phyloP scores from a whole-genome alignment of 495 filamentous ascomycete species.

The Penicillium parvum region DNA sequence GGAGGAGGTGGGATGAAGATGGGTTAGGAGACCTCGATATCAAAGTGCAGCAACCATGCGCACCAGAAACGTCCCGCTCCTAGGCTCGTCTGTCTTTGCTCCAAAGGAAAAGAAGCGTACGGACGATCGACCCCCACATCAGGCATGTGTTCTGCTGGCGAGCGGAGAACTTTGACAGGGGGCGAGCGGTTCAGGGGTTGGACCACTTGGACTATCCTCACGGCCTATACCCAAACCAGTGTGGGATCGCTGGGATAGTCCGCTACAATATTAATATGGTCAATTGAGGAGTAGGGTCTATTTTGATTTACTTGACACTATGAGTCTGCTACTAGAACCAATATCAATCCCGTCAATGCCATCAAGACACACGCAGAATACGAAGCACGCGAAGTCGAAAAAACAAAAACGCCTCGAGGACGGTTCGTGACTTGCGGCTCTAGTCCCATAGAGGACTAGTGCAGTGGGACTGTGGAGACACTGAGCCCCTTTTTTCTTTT shows the following conservation, averaged over 20 bases:
- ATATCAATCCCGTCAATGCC: no score
- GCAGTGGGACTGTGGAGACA: constrained; percentile 2
- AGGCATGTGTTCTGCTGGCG: constrained; percentile 20
- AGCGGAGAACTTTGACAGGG: constrained; percentile 26
- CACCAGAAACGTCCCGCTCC: background rate
- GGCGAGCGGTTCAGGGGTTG: constrained; percentile 33
- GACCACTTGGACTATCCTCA: constrained; percentile 3
- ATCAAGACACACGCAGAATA: no score
- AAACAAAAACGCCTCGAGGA: constrained; percentile 7
- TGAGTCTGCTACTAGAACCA: no score
- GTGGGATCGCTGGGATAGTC: constrained; percentile 6
- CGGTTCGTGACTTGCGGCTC: constrained; percentile 18
- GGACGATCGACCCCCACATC: constrained; percentile 28
- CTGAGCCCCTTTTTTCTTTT: constrained; percentile 11
- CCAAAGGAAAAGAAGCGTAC: background rate
- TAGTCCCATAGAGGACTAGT: constrained; percentile 7
- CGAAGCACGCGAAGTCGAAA: constrained; percentile 1
- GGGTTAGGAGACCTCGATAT: background rate
- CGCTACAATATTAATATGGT: no score
- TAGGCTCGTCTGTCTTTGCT: background rate
- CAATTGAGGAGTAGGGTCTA: no score
- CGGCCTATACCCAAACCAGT: constrained; percentile 5
- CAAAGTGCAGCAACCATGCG: background rate
- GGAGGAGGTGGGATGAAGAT: background rate
- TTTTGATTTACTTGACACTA: no score